Base-by-base conservation (phyloP, 768 basidiomycete genomes). In the Hygrocybe punicea region DNA sequence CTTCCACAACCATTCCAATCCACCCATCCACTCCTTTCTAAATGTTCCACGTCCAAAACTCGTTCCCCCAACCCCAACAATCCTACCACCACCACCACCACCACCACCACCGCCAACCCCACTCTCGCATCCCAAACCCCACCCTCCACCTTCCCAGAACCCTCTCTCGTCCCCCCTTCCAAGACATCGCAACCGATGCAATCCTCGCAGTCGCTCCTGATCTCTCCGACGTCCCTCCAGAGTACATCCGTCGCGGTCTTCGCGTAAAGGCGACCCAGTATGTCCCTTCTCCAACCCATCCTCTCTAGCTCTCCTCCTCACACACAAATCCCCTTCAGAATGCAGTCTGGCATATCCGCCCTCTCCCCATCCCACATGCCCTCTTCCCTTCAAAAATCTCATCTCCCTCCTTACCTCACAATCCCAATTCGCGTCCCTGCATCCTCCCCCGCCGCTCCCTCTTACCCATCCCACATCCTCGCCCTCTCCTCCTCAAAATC, bases 101-200 rank as follows among this genome's bases (percentile, higher is more conserved):
- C 23, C 63, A 16, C 56, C 16, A 50, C 29, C 50, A 36, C 21
- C 65, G 33, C 58, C 56, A 9, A 34, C 23, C 11, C 39, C 21
- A 21, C 13, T 21, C 45, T 5, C 45, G 4, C 16, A 8, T 19
- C 14, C 8, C 14, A 19, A 16, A 11, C 58, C 63, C 11, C 66
- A 73, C 3, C 67, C 77, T 90, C 10, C 85, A 89, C 62, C 82
- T 91, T 21, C 89, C 88, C n/a, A 81, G 88, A 55, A 82, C 76
- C 39, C 84, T 91, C 50, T 74, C 80, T 33, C 81, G 87, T 10
- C 88, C 89, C 4, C 70, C 76, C 2, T 85, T 81, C 60, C 64
- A 74, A 39, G 81, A 84, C 56, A 79, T 89, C 39, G 77, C 83
- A 37, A 73, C 77, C 46, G 83, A 83, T 39, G 81, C 82, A 37